phyloP scores from a whole-genome alignment of 331 rosid genomes.

The Quercus tomentella region DNA sequence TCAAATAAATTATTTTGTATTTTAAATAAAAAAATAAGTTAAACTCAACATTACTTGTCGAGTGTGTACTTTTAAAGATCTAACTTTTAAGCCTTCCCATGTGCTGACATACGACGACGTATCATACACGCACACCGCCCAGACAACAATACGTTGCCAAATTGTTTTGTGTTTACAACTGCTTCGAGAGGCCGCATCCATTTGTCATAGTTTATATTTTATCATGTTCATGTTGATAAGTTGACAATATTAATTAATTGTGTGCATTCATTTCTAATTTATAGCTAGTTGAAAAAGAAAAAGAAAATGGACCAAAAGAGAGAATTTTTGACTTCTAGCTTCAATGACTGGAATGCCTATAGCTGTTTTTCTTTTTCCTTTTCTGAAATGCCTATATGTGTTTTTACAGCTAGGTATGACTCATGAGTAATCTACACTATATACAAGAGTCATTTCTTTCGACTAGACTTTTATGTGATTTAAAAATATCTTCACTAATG shows the following conservation, averaged over 20 bases:
- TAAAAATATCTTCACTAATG: accelerated
- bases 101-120: background rate
- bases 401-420: too few species aligned
- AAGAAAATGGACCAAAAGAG: too few species aligned
- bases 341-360: too few species aligned
- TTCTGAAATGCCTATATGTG: too few species aligned
- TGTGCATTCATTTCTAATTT: background rate
- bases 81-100: background rate
- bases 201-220: background rate
- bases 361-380: too few species aligned
- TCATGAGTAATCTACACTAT: too few species aligned
- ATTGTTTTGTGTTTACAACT: background rate
- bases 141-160: background rate
- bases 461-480: accelerated
- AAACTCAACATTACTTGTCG: background rate
- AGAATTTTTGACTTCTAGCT: too few species aligned
- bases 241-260: background rate
- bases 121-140: background rate
- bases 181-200: conserved; percentile 36
- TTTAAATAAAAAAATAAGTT: background rate
- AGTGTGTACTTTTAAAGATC: background rate
- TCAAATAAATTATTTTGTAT: background rate
- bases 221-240: background rate
- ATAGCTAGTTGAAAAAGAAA: too few species aligned
- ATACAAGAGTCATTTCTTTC: accelerated